A percentile compares a stretch with the other conserved stretches of the same genome.
Conservation (phyloP, 2,329 filamentous ascomycete genomes). For the Penicillium glabrum region DNA sequence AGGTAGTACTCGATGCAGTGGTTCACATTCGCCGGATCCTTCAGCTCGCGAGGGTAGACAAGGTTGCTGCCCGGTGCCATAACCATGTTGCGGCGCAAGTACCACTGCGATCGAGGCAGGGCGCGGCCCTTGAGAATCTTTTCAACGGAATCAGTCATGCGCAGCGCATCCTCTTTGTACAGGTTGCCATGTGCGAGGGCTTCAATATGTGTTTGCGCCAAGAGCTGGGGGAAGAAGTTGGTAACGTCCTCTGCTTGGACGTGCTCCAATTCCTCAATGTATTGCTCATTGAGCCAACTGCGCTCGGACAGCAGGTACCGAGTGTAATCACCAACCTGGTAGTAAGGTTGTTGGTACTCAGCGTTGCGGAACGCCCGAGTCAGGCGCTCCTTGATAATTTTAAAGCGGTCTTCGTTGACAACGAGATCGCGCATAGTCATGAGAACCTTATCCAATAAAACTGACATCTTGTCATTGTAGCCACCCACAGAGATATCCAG, state of each 20-base stretch:
- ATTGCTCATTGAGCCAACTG: constrained; percentile 76
- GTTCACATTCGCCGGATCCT: constrained; percentile 86
- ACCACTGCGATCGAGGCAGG: constrained; percentile 77
- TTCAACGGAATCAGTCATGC: constrained; percentile 80
- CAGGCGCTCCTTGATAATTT: constrained; percentile 84
- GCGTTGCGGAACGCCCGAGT: constrained; percentile 78
- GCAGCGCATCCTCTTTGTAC: constrained; percentile 88
- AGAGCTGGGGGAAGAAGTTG: constrained; percentile 74
- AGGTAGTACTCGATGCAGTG: constrained; percentile 80
- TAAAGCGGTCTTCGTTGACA: constrained; percentile 82
- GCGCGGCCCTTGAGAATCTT: constrained; percentile 70
- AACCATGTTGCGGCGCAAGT: constrained; percentile 72
- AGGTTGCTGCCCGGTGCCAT: constrained; percentile 79
- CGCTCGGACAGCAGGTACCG: constrained; percentile 76
- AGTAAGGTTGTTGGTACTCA: constrained; percentile 84
- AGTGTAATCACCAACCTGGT: constrained; percentile 81
- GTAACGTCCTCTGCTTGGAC: constrained; percentile 74
- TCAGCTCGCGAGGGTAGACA: constrained; percentile 75
- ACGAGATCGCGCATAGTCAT: constrained; percentile 80
- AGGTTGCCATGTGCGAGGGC: constrained; percentile 87
- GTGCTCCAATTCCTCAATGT: constrained; percentile 71
- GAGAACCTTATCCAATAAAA: constrained; percentile 86
- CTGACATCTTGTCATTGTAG: constrained; percentile 94
- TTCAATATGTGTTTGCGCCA: constrained; percentile 84
- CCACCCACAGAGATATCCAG: constrained; percentile 78